Base-by-base conservation (phyloP, 176 grass and related monocot species). In the Saccharum officinarum region DNA sequence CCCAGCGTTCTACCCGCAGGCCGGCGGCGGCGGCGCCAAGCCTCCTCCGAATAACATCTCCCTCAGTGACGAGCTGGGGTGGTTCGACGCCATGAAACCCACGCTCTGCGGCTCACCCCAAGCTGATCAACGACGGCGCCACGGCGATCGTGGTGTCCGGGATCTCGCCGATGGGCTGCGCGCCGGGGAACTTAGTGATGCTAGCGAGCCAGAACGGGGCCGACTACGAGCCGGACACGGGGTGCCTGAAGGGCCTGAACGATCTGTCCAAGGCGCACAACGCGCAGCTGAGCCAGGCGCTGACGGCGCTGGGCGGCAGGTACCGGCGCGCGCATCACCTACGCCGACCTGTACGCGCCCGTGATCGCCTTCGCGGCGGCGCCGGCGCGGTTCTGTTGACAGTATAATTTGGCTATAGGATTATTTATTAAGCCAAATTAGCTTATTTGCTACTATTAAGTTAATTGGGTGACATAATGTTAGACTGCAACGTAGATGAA, bases 21-120 rank as follows among this genome's bases (percentile, higher is more conserved):
- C 49, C 54, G 63, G 47, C 14, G 47, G 82, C 69, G 66, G 14
- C 18, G 47, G 82, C 78, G 66, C 18, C 1, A 40, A 17, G 8
- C 16, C 65, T 20, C 16, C 65, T 23, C 77, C 82, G 11, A 75
- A 44, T 5, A 92, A 92, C 39, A 77, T 82, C 62, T 92, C 90
- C 2, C 16, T 95, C 15, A 23, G 26, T 1, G 44, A 78, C 38
- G 87, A 95, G 68, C 81, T 95, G 33, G 67, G 60, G 17, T 95
- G 88, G 90, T 95, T 92, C 83, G 85, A 92, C 67, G 65, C 85
- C 55, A 69, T 88, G 79, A 92, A 92, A 46, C 85, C 88, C 28
- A 62, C 84, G 10, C 70, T 90, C 47, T 88, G 90, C 88, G 92
- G 92, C 9, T 91, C 94, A 79, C 45, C 76, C 67, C 66, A 94